Conservation (phyloP, 2,329 filamentous ascomycete genomes). For the Bipolaris oryzae region DNA sequence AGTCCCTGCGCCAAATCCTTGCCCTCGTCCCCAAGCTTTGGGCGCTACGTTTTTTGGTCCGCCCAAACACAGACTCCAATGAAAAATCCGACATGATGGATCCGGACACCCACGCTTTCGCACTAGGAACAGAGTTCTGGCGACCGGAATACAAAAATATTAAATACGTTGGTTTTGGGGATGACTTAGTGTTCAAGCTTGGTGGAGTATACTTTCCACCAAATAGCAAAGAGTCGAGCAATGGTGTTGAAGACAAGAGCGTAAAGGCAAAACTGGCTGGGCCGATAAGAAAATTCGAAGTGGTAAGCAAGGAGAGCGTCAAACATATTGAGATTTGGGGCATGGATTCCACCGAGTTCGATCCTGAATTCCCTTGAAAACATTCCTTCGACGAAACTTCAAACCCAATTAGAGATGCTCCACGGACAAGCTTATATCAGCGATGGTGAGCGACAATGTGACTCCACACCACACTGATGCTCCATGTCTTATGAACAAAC, state of each 20-base stretch:
- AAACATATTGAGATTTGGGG: constrained; percentile 54
- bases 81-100: constrained; percentile 36
- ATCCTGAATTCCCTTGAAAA: constrained; percentile 33
- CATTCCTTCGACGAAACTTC: neutral
- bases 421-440: neutral
- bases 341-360: constrained; percentile 48
- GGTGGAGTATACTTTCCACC: constrained; percentile 39
- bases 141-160: constrained; percentile 43
- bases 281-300: constrained; percentile 39
- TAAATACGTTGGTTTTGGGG: constrained; percentile 50
- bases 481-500: neutral
- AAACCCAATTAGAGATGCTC: neutral
- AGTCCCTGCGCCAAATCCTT: constrained; percentile 45
- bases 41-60: constrained; percentile 50
- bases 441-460: too few relatives aligned
- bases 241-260: constrained; percentile 27
- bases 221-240: constrained; percentile 14
- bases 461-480: neutral
- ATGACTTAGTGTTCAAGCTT: constrained; percentile 46
- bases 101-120: constrained; percentile 41
- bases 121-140: constrained; percentile 43
- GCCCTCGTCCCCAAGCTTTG: constrained; percentile 48
- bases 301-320: constrained; percentile 45
- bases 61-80: constrained; percentile 31
- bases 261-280: constrained; percentile 36